phyloP scores from a whole-genome alignment of 1,284 basidiomycete genomes.

The Calocybe gambosa region DNA sequence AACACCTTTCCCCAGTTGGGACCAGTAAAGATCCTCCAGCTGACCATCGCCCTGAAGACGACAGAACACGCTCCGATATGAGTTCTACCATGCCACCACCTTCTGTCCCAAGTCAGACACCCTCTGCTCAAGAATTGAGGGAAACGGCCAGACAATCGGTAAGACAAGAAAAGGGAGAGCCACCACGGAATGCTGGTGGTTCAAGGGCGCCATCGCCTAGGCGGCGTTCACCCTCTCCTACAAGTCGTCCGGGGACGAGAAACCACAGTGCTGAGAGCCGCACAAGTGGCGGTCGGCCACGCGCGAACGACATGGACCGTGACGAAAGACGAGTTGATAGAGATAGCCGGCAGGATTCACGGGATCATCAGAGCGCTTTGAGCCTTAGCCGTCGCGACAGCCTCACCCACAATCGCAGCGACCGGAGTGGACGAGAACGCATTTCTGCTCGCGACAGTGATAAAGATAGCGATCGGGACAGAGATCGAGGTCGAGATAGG shows the following conservation, averaged over 20 bases:
- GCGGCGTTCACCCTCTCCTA: conserved; percentile 59
- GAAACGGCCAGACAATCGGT: conserved; percentile 69
- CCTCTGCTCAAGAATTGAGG: conserved; percentile 73
- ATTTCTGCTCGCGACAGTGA: conserved; percentile 30
- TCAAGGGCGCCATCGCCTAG: conserved; percentile 53
- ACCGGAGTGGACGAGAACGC: conserved; percentile 35
- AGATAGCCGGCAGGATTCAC: conserved; percentile 33
- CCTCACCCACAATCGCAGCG: conserved; percentile 39
- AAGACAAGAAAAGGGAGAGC: conserved; percentile 35
- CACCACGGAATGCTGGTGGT: conserved; percentile 39
- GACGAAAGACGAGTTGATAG: conserved; percentile 51
- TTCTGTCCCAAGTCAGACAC: conserved; percentile 69
- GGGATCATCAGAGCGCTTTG: conserved; percentile 31
- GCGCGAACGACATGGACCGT: conserved; percentile 44
- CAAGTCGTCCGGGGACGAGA: conserved; percentile 60
- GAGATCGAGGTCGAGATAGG: conserved; percentile 35
- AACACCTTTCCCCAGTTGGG: conserved; percentile 5
- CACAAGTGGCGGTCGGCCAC: conserved; percentile 54
- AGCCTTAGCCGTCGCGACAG: conserved; percentile 38
- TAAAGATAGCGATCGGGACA: conserved; percentile 32
- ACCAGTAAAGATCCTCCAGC: conserved; percentile 39
- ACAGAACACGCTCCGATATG: conserved; percentile 27
- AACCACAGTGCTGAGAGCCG: conserved; percentile 70
- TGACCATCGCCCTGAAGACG: conserved; percentile 25
- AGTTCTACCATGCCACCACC: conserved; percentile 70